Base-by-base conservation (phyloP, 1,284 basidiomycete genomes). In the Ganoderma boninense region DNA sequence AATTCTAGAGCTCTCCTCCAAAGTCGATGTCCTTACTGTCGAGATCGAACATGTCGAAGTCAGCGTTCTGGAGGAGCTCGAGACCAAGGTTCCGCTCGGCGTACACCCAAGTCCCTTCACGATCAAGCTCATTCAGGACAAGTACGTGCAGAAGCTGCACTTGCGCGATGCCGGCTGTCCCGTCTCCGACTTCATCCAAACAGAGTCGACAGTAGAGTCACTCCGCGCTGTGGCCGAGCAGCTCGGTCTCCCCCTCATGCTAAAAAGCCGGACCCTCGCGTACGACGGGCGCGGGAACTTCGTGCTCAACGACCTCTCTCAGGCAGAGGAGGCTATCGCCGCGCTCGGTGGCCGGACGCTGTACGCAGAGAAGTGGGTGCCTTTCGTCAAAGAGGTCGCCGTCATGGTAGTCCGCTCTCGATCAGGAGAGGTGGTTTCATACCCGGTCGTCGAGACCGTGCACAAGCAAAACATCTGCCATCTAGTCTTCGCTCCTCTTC, bases 21-120 rank as follows among this genome's bases (percentile, higher is more conserved):
- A 92, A 79, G 96, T 95, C 49, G 95, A 99, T 78, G 85, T 99
- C 52, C 84, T 99, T 67, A 99, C 98, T 0, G 92, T 98, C 66
- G 97, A 99, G 84, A 99, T 99, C 62, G 97, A 99, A 83, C 97
- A 99, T 78, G 97, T 99, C 68, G 91, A 98, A 77, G 95, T 89
- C 7, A 84, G 84, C 32, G 90, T 96, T 1, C 86, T 99, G 8
- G 90, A 92, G 68, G 85, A 90, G 56, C 86, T 96, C 8, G 86
- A 90, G 76, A 77, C 81, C 35, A 82, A 83, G 43, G 83, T 84
- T 11, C 80, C 84, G 13, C 84, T 95, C 57, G 87, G 87, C 63
- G 92, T 99, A 4, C 96, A 97, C 80, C 97, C 97, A 0, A 89
- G 88, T 67, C 96, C 97, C 0, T 82, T 83, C 42, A 97, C 97